Percentiles rank a stretch among this genome's conserved stretches.
Evolutionary conservation across 176 grass and related monocot species (phyloP).

Genomic region (Panicum miliaceum): DNA sequence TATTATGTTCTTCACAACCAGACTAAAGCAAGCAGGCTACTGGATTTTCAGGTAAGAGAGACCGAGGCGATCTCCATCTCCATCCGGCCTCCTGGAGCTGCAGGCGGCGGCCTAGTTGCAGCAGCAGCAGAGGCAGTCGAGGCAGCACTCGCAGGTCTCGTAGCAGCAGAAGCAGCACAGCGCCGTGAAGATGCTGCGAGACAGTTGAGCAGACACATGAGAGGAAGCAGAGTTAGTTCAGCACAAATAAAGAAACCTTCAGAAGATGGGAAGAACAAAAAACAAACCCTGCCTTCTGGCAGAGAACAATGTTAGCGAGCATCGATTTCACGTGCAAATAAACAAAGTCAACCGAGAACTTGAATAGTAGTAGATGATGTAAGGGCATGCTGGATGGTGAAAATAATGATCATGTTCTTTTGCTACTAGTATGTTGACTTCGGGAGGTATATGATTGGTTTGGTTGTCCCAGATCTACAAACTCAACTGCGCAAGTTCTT

Average conservation of each 20-base stretch:
- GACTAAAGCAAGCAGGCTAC: not conserved
- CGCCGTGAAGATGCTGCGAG: conserved; percentile 66
- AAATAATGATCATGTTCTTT: not conserved
- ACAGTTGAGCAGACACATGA: no score
- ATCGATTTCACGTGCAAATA: not conserved
- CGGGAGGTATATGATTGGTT: not conserved
- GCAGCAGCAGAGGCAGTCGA: conserved; percentile 94
- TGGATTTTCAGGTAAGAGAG: conserved; percentile 36
- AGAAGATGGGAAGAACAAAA: not conserved
- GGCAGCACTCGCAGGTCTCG: conserved; percentile 94
- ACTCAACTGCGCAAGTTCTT: not conserved
- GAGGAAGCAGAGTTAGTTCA: not conserved
- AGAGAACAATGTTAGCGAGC: not conserved
- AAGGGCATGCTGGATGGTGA: not conserved
- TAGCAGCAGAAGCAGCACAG: conserved; percentile 98
- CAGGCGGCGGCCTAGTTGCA: conserved; percentile 39
- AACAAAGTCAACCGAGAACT: not conserved
- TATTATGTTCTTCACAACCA: conserved; percentile 28
- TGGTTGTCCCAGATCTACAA: not conserved
- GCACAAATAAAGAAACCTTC: not conserved
- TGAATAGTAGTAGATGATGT: not conserved
- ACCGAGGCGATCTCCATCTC: conserved; percentile 5
- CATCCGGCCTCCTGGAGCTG: not conserved
- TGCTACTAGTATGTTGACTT: not conserved
- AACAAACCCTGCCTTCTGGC: not conserved